Evolutionary conservation across 2,329 filamentous ascomycete genomes (phyloP).

Genomic region (Hymenoscyphus infarciens): DNA sequence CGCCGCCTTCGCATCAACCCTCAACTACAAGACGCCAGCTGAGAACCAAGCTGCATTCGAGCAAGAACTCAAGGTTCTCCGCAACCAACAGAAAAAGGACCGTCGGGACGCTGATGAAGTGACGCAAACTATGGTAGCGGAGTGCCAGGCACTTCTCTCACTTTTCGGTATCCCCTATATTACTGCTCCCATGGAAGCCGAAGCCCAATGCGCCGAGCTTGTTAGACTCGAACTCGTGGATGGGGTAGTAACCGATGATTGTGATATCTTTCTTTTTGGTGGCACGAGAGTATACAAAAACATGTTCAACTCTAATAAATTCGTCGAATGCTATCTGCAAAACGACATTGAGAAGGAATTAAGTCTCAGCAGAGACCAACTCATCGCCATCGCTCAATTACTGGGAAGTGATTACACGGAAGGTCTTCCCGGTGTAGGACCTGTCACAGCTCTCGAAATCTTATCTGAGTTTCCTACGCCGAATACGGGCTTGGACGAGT

Average conservation of each 20-base stretch:
- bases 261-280: slow-evolving; percentile 93
- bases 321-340: slow-evolving; percentile 90
- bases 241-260: slow-evolving; percentile 96
- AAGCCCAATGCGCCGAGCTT: slow-evolving; percentile 93
- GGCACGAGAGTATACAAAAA: slow-evolving; percentile 98
- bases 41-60: slow-evolving; percentile 81
- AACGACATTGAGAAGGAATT: slow-evolving; percentile 85
- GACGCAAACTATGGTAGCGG: slow-evolving; percentile 89
- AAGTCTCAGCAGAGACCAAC: slow-evolving; percentile 76
- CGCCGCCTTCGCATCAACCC: slow-evolving; percentile 80
- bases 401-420: slow-evolving; percentile 95
- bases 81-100: slow-evolving; percentile 94
- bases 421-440: slow-evolving; percentile 83
- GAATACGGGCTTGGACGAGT: slow-evolving; percentile 59
- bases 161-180: slow-evolving; percentile 95
- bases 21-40: slow-evolving; percentile 70
- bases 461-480: slow-evolving; percentile 74
- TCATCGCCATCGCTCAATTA: slow-evolving; percentile 87
- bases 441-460: slow-evolving; percentile 92
- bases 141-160: slow-evolving; percentile 85
- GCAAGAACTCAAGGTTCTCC: slow-evolving; percentile 77
- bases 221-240: slow-evolving; percentile 85
- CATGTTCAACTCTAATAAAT: slow-evolving; percentile 99
- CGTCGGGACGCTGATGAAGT: slow-evolving; percentile 95
- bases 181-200: slow-evolving; percentile 97